Percentiles rank a stretch among this genome's conserved stretches.
phyloP scores from a whole-genome alignment of 441 rosid genomes.

The Cnidoscolus chayamansa region DNA sequence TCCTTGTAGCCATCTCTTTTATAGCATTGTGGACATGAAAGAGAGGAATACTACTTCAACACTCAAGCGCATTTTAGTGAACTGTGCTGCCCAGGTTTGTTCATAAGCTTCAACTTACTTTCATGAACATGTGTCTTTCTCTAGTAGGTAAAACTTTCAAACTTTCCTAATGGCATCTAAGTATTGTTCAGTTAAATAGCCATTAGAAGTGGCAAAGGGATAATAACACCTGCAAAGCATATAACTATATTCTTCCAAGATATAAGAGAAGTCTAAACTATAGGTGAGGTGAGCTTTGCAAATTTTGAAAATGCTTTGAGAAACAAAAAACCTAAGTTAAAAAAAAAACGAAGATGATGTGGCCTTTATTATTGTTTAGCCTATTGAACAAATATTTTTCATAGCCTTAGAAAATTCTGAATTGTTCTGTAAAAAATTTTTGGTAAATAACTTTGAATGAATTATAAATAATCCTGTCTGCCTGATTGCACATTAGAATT shows the following conservation, averaged over 20 bases:
- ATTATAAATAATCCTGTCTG: neutral
- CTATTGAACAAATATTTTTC: neutral
- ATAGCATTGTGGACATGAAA: conserved; percentile 65
- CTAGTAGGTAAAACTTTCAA: neutral
- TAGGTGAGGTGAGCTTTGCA: neutral
- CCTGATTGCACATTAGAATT: neutral
- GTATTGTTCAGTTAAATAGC: neutral
- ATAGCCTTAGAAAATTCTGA: neutral
- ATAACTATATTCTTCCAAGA: neutral
- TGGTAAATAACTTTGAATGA: neutral
- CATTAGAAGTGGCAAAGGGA: neutral
- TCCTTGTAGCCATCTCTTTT: conserved; percentile 15
- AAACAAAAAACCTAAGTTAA: neutral
- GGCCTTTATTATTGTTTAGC: neutral
- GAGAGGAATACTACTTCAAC: conserved; percentile 59
- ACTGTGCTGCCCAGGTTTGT: conserved; percentile 80
- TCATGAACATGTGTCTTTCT: neutral
- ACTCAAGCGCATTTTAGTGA: conserved; percentile 64
- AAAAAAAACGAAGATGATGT: neutral
- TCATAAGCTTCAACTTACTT: conserved; percentile 8
- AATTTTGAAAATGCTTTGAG: neutral
- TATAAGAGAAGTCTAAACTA: neutral
- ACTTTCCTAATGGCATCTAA: neutral
- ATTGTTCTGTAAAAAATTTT: neutral
- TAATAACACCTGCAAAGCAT: neutral